Evolutionary conservation across 106 monocot genomes (phyloP).

Genomic region (Chionographis japonica): DNA sequence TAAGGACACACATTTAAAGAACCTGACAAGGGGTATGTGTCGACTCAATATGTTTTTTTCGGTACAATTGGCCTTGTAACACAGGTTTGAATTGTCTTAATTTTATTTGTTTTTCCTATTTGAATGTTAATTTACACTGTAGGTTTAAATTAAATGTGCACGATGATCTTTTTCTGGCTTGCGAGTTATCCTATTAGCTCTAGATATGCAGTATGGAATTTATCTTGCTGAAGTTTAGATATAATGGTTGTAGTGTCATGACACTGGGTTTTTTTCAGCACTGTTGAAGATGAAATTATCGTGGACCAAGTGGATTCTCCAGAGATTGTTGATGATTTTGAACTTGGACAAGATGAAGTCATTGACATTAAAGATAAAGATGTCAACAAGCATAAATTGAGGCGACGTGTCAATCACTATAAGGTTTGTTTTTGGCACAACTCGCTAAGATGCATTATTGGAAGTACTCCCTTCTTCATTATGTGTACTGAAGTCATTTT

Average conservation of each 20-base stretch:
- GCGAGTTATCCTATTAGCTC: no score
- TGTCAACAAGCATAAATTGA: slow-evolving; percentile 71
- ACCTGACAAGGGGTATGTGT: no score
- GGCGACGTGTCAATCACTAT: slow-evolving; percentile 54
- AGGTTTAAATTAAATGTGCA: no score
- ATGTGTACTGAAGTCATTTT: background rate
- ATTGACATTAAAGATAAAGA: slow-evolving; percentile 87
- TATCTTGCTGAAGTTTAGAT: no score
- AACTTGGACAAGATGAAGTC: slow-evolving; percentile 78
- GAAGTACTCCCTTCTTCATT: no score
- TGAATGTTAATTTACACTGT: no score
- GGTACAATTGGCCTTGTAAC: no score
- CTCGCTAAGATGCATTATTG: background rate
- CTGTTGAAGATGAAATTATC: slow-evolving; percentile 85
- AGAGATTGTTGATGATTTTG: slow-evolving; percentile 88
- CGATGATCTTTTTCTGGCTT: no score
- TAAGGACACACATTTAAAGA: no score
- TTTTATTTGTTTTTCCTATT: no score
- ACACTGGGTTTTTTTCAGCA: slow-evolving; percentile 35
- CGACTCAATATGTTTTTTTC: no score
- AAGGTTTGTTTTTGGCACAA: slow-evolving; percentile 40
- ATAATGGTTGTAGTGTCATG: background rate
- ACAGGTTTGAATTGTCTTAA: no score
- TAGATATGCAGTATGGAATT: background rate
- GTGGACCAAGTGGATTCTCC: slow-evolving; percentile 87